Evolutionary conservation across 1,284 basidiomycete genomes (phyloP), one percentile per base, ranked within the genome.

Genomic region (Cutaneotrichosporon dermatis): DNA sequence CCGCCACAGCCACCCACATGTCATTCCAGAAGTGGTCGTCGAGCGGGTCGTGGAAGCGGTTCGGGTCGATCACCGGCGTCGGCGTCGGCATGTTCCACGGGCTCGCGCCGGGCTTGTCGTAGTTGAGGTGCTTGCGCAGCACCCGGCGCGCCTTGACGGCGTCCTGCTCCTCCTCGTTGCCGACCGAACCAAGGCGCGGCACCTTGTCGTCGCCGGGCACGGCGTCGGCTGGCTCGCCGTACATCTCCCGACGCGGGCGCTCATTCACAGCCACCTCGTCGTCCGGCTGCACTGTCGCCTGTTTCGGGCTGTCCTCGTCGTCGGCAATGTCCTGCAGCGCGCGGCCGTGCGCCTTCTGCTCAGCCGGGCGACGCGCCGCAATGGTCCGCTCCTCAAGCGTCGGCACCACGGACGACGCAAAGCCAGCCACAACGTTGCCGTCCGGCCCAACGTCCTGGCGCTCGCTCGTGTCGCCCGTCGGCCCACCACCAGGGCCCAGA

Each of bases 21-120:
- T 89, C 82, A 70, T 88, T 88, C 89, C 90, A 96, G 75, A 96
- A 96, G 50, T 76, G 79, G 62, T 92, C 89, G 66, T 82, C 84
- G 35, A 96, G 81, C 11, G 93, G 93, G 75, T 97, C 93, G 62
- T 89, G 87, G 68, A 97, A 92, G 13, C 84, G 84, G 63, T 89
- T 78, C 0, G 88, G 84, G 67, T 90, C 86, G 54, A 94, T 83
- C 39, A 82, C 78, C 1, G 91, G 90, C 36, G 85, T 83, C 1
- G 83, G 82, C 0, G 84, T 86, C 0, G 86, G 85, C 61, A 90
- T 76, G 11, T 65, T 70, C 75, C 73, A 77, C 40, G 73, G 63
- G 12, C 57, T 59, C n/a, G 60, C 37, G 15, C 81, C 81, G 7
- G 82, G 72, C 65, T 85, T 86, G 37, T 82, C 80, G 11, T 76